Percentiles rank a stretch among this genome's conserved stretches.
These are phyloP conservation scores for Beauveria bassiana DNA, from an alignment of 2,329 filamentous ascomycete species.

Conservation along the genomic window DNA sequence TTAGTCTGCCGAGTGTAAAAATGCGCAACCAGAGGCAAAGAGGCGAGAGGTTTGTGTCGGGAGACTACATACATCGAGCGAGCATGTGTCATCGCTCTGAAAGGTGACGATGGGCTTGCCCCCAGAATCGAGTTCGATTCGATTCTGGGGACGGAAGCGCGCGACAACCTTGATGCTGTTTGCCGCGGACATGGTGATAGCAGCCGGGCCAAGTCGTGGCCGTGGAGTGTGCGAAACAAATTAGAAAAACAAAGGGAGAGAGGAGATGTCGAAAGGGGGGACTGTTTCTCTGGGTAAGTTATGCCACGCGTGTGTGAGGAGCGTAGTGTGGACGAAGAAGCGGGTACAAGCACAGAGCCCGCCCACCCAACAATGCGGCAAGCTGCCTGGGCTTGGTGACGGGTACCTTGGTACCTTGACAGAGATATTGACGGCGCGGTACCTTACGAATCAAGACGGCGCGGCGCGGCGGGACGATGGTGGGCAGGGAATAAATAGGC, in stretches of 20 bases:
- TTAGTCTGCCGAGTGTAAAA: background rate
- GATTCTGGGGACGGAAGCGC: slow-evolving; percentile 96
- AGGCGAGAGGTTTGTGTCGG: background rate
- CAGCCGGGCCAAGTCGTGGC: slow-evolving; percentile 5
- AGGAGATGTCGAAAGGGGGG: background rate
- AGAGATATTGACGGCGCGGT: background rate
- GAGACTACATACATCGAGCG: slow-evolving; percentile 59
- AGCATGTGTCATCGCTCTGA: slow-evolving; percentile 81
- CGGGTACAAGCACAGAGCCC: slow-evolving; percentile 7
- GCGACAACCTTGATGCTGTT: slow-evolving; percentile 84
- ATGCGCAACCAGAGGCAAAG: background rate
- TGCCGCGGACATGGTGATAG: slow-evolving; percentile 45
- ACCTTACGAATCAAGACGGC: background rate
- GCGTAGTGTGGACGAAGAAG: slow-evolving; percentile 4
- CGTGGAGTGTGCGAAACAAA: slow-evolving; percentile 1
- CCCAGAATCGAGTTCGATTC: slow-evolving; percentile 80
- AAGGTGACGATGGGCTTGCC: slow-evolving; percentile 90
- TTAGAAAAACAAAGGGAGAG: slow-evolving; percentile 4
- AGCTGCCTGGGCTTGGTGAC: background rate
- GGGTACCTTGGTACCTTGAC: background rate
- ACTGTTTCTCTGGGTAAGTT: background rate
- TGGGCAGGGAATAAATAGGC: background rate
- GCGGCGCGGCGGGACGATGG: background rate
- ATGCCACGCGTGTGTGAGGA: slow-evolving; percentile 6
- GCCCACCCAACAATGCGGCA: slow-evolving; percentile 8